Evolutionary conservation across 2,329 filamentous ascomycete genomes (phyloP).

Genomic region (Microdochium paspali): DNA sequence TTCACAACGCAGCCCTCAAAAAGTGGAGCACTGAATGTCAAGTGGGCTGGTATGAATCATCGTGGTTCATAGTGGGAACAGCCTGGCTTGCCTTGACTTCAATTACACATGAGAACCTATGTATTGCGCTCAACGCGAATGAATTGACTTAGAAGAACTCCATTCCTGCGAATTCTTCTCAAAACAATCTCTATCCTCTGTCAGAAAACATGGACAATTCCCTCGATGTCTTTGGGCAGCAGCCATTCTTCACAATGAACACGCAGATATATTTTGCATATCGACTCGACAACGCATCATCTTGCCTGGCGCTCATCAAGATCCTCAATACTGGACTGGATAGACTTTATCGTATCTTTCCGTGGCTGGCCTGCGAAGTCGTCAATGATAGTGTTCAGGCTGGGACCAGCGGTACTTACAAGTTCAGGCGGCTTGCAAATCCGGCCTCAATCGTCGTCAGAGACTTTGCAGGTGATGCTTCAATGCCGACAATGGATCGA

Average conservation of each 20-base stretch:
- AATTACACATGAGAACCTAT: neutral
- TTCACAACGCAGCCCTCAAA: no score
- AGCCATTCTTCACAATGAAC: neutral
- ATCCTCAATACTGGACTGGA: neutral
- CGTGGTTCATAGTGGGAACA: neutral
- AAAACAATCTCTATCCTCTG: no score
- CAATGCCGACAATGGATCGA: neutral
- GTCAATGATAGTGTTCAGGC: neutral
- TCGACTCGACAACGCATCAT: neutral
- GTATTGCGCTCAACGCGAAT: neutral
- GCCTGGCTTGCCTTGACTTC: neutral
- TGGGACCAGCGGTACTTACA: neutral
- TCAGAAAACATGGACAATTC: neutral
- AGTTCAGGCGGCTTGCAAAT: neutral
- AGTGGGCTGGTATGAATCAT: neutral
- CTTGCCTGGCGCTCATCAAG: neutral
- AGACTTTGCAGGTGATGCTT: neutral
- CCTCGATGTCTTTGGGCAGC: neutral
- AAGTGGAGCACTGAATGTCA: no score
- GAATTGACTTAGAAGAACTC: neutral
- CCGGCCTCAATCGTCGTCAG: neutral
- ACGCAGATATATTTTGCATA: neutral
- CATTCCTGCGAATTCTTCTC: neutral
- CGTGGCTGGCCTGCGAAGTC: neutral
- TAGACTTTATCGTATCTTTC: neutral